phyloP scores from a whole-genome alignment of 1,284 basidiomycete species.

The Apiotrichum gracile region DNA sequence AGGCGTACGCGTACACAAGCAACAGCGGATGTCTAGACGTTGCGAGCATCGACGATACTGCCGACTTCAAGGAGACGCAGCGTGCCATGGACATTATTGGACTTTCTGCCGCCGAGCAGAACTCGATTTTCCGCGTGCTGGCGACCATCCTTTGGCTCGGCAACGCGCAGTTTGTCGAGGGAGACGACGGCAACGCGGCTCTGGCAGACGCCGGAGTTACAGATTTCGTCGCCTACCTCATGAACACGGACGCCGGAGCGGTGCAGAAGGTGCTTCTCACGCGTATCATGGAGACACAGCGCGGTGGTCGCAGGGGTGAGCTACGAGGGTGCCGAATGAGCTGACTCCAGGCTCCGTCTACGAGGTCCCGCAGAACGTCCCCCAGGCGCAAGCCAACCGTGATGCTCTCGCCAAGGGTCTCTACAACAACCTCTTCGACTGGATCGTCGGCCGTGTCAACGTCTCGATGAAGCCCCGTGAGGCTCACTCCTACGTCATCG shows the following conservation, averaged over 20 bases:
- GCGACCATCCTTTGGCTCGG: slow-evolving; percentile 94
- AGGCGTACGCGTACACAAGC: slow-evolving; percentile 90
- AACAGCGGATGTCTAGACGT: slow-evolving; percentile 89
- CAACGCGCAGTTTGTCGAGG: slow-evolving; percentile 84
- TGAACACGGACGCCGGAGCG: slow-evolving; percentile 73
- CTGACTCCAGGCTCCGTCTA: slow-evolving; percentile 64
- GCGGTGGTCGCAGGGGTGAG: slow-evolving; percentile 77
- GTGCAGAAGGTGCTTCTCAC: slow-evolving; percentile 83
- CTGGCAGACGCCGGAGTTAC: slow-evolving; percentile 82
- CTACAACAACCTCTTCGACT: slow-evolving; percentile 98
- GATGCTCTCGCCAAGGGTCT: slow-evolving; percentile 94
- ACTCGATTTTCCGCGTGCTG: slow-evolving; percentile 88
- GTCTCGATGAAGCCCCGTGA: slow-evolving; percentile 86
- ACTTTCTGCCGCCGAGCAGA: slow-evolving; percentile 74
- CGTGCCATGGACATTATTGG: slow-evolving; percentile 94
- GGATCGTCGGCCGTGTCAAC: slow-evolving; percentile 97
- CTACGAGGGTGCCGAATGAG: background rate
- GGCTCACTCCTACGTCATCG: slow-evolving; percentile 76
- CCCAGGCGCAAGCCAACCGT: slow-evolving; percentile 80
- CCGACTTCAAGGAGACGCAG: slow-evolving; percentile 82
- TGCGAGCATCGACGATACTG: slow-evolving; percentile 78
- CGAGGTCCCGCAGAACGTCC: slow-evolving; percentile 90
- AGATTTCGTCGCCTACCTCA: slow-evolving; percentile 90
- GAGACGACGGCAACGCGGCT: slow-evolving; percentile 79
- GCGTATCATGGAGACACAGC: slow-evolving; percentile 85